Conservation (phyloP, 2,329 filamentous ascomycete genomes). For the Scytalidium lignicola region DNA sequence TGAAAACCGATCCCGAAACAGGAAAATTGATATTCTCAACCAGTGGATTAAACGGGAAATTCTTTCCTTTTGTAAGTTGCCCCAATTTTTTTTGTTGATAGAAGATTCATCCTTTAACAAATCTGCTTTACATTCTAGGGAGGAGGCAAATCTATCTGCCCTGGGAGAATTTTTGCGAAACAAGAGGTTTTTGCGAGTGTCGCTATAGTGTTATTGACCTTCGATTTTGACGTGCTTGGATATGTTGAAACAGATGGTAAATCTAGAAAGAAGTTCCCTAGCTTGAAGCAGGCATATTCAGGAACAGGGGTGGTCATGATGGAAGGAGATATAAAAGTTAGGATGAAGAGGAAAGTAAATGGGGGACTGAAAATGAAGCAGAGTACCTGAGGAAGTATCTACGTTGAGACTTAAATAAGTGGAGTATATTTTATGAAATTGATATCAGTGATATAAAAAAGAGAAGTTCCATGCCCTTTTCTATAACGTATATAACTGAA, state of each 20-base stretch:
- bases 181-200: slow-evolving; percentile 6
- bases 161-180: slow-evolving; percentile 4
- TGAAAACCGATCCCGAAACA: slow-evolving; percentile 2
- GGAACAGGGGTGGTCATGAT: background rate
- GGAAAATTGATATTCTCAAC: slow-evolving; percentile 3
- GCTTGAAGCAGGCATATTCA: background rate
- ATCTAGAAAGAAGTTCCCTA: too few relatives aligned
- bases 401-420: too few relatives aligned
- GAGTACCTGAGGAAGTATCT: too few relatives aligned
- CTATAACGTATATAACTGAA: too few relatives aligned
- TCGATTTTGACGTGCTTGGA: slow-evolving; percentile 3
- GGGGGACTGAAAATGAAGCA: too few relatives aligned
- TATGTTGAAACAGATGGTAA: slow-evolving; percentile 2
- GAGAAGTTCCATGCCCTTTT: too few relatives aligned
- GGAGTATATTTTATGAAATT: too few relatives aligned
- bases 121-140: background rate
- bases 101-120: too few relatives aligned
- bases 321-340: background rate
- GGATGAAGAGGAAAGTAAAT: too few relatives aligned
- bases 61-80: slow-evolving; percentile 3
- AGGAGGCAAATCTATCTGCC: slow-evolving; percentile 4
- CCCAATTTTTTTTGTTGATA: too few relatives aligned
- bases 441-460: too few relatives aligned
- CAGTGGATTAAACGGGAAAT: background rate
- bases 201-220: slow-evolving; percentile 1